Evolutionary conservation across 192 early-diverging fungal species (phyloP), one percentile per base, ranked within the genome.

Genomic region (Backusella macrospora): DNA sequence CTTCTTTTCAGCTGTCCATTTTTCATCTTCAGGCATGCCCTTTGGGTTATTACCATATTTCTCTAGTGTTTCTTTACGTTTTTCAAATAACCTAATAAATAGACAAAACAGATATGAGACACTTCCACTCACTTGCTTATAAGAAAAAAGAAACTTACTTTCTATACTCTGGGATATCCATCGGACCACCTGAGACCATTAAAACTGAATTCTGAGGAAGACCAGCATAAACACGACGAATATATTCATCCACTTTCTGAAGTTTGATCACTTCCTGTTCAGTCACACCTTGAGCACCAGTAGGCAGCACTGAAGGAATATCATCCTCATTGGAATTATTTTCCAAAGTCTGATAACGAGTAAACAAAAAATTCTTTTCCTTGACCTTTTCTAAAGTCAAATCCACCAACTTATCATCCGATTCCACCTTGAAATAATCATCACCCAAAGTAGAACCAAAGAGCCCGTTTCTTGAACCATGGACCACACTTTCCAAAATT

Each of bases 181-280:
- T 81, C 10, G 76, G 73, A 7, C 85, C 83, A 59, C 85, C 80
- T 29, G 73, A 72, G 8, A 86, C 65, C 39, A 86, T 68, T 12
- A 86, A 62, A 6, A 73, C 72, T 12, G 85, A 83, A 12, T 71
- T 46, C 0, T 55, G 4, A 0, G 85, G 85, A 40, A 86, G n/a
- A 0, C 44, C 18, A 10, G 81, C 69, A 14, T 83, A 68, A 39
- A 84, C 68, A 5, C 8, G 34, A 5, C 77, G 67, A 55, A 86
- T 65, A 21, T 76, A 72, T 26, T 79, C 59, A 38, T 86, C 81
- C 5, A 84, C 47, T 7, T 74, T 80, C 46, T 62, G 72, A 16
- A 84, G 63, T 1, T 55, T 71, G 8, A 48, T 63, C 4, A 74
- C 75, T 37, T 78, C 77, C 34, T 79, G 45, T 40, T 70, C 67